Percentiles rank a stretch among this genome's conserved stretches.
Conservation (phyloP, 116 monocot species). For the Iris pallida region DNA sequence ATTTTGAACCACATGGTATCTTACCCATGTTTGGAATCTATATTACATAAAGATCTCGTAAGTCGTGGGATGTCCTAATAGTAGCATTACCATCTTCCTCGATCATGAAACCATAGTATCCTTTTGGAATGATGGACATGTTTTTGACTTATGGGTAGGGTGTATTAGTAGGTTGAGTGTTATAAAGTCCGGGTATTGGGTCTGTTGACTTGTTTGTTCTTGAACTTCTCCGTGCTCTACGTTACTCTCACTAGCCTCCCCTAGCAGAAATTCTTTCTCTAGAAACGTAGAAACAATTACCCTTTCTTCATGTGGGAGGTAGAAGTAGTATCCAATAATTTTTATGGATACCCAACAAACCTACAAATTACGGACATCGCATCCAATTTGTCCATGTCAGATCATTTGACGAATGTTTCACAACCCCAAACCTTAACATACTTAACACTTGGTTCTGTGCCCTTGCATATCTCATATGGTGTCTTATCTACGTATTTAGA, state of each 20-base stretch:
- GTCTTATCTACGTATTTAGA: neutral
- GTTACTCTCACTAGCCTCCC: too few relatives aligned
- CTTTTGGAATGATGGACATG: too few relatives aligned
- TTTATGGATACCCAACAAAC: neutral
- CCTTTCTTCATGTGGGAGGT: neutral
- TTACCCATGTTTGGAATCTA: too few relatives aligned
- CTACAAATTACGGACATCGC: neutral
- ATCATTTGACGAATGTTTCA: neutral
- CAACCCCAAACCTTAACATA: slow-evolving; percentile 3
- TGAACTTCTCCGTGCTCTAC: too few relatives aligned
- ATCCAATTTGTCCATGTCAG: neutral
- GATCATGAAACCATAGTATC: too few relatives aligned
- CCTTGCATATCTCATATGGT: neutral
- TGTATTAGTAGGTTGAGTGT: too few relatives aligned
- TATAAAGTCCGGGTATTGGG: too few relatives aligned
- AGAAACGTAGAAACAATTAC: neutral
- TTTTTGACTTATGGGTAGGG: too few relatives aligned
- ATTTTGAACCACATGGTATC: neutral
- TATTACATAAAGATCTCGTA: too few relatives aligned
- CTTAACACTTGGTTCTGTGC: neutral
- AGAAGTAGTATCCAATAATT: neutral
- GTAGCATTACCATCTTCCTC: too few relatives aligned
- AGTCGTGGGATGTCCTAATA: too few relatives aligned
- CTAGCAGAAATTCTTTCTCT: neutral
- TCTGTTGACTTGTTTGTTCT: too few relatives aligned